phyloP scores from a whole-genome alignment of 345 rosid genomes.

The Aquilaria yunnanensis region DNA sequence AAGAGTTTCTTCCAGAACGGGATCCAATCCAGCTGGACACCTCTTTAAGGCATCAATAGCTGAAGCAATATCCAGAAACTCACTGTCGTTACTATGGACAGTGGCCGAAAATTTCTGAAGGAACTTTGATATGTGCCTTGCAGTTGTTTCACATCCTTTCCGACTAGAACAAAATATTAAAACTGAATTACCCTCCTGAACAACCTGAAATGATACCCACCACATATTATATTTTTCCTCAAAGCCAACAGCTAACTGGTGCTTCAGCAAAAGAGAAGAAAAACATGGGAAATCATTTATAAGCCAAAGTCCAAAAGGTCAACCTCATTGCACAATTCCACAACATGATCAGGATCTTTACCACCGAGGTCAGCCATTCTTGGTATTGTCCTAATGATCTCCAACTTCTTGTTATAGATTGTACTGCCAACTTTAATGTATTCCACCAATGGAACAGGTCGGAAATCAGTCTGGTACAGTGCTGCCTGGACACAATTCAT shows the following conservation, averaged over 20 bases:
- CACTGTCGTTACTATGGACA: constrained; percentile 37
- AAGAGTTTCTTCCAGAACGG: constrained; percentile 84
- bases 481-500: constrained; percentile 55
- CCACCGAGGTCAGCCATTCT: constrained; percentile 70
- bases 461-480: constrained; percentile 83
- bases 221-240: constrained; percentile 7
- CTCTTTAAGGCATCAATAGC: constrained; percentile 74
- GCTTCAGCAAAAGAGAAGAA: constrained; percentile 2
- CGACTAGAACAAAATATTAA: constrained; percentile 96
- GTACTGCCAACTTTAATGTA: constrained; percentile 81
- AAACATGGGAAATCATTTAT: constrained; percentile 6
- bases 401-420: constrained; percentile 78
- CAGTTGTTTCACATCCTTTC: constrained; percentile 98
- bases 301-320: constrained; percentile 11
- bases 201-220: constrained; percentile 45
- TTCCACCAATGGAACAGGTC: constrained; percentile 96
- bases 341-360: constrained; percentile 95
- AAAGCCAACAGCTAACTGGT: constrained; percentile 4
- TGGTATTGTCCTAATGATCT: constrained; percentile 66
- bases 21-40: constrained; percentile 89
- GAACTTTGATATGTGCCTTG: constrained; percentile 76
- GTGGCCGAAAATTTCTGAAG: constrained; percentile 49
- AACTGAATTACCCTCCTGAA: constrained; percentile 94
- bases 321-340: constrained; percentile 93
- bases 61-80: constrained; percentile 57